These are phyloP conservation scores for Aspergillus egyptiacus DNA, from an alignment of 495 filamentous ascomycete species.

Conservation along the genomic window DNA sequence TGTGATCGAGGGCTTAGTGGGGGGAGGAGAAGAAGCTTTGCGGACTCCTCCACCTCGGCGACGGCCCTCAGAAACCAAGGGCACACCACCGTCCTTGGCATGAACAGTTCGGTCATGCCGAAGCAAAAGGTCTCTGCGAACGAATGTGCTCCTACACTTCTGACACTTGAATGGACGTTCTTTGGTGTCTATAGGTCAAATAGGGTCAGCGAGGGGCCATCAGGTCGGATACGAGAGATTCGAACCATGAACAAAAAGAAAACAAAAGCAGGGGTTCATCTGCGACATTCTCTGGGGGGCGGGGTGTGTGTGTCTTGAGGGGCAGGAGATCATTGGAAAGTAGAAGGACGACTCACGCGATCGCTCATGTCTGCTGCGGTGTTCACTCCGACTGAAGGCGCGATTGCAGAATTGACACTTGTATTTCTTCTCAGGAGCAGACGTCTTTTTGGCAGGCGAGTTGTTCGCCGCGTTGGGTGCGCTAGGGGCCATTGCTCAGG, in stretches of 20 bases:
- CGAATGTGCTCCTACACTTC: constrained; percentile 98
- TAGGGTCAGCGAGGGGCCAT: constrained; percentile 14
- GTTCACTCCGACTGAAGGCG: constrained; percentile 95
- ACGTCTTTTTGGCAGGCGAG: constrained; percentile 53
- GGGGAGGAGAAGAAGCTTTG: constrained; percentile 61
- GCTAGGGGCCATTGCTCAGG: constrained; percentile 42
- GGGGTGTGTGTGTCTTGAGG: too few species aligned
- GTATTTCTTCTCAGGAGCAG: constrained; percentile 89
- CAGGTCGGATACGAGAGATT: background rate
- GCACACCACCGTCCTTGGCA: constrained; percentile 95
- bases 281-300: too few species aligned
- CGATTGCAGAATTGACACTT: constrained; percentile 98
- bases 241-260: background rate
- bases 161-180: constrained; percentile 97
- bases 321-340: background rate
- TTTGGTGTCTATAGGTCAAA: constrained; percentile 71
- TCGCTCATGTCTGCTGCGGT: constrained; percentile 92
- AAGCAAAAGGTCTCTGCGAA: constrained; percentile 90
- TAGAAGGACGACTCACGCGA: constrained; percentile 72
- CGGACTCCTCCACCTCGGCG: constrained; percentile 61
- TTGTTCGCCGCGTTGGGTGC: constrained; percentile 62
- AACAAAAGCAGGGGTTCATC: too few species aligned
- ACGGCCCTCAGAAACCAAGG: constrained; percentile 90
- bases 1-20: constrained; percentile 74
- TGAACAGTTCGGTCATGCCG: constrained; percentile 98